phyloP scores from a whole-genome alignment of 2,329 filamentous ascomycete genomes.

The Spiromastix sp. region DNA sequence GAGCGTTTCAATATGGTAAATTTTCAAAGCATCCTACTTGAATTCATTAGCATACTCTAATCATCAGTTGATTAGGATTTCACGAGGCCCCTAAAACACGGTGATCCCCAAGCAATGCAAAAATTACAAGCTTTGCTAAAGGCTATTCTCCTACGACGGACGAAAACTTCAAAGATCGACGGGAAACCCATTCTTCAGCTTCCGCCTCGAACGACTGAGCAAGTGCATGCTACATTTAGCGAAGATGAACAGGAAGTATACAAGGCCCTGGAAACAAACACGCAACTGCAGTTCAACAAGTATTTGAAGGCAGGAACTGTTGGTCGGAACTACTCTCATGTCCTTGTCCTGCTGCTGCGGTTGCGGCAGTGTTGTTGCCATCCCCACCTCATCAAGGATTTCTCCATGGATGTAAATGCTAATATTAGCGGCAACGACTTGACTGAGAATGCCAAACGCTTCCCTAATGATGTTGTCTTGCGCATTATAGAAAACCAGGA shows the following conservation, averaged over 20 bases:
- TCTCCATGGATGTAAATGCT: slow-evolving; percentile 41
- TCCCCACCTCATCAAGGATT: slow-evolving; percentile 59
- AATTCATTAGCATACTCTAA: slow-evolving; percentile 2
- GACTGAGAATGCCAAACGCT: slow-evolving; percentile 49
- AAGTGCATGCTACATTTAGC: slow-evolving; percentile 55
- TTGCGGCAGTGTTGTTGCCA: slow-evolving; percentile 76
- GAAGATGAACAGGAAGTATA: slow-evolving; percentile 59
- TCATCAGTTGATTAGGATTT: slow-evolving; percentile 33
- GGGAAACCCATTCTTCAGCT: slow-evolving; percentile 65
- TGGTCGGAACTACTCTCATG: slow-evolving; percentile 64
- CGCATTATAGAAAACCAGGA: slow-evolving; percentile 52
- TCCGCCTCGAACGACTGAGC: slow-evolving; percentile 53
- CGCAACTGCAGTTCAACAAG: slow-evolving; percentile 63
- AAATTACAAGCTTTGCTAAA: slow-evolving; percentile 67
- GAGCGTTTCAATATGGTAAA: slow-evolving; percentile 49
- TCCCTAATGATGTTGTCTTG: slow-evolving; percentile 52
- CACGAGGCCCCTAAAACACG: slow-evolving; percentile 40
- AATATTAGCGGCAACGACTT: slow-evolving; percentile 46
- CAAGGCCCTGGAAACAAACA: slow-evolving; percentile 52
- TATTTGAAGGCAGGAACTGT: slow-evolving; percentile 61
- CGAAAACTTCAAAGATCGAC: slow-evolving; percentile 68
- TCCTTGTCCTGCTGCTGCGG: slow-evolving; percentile 68
- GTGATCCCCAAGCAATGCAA: slow-evolving; percentile 47
- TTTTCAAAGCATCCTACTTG: slow-evolving; percentile 8
- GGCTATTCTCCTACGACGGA: slow-evolving; percentile 71